phyloP scores from a whole-genome alignment of 208 protist genomes.

The Crithidia bombi region DNA sequence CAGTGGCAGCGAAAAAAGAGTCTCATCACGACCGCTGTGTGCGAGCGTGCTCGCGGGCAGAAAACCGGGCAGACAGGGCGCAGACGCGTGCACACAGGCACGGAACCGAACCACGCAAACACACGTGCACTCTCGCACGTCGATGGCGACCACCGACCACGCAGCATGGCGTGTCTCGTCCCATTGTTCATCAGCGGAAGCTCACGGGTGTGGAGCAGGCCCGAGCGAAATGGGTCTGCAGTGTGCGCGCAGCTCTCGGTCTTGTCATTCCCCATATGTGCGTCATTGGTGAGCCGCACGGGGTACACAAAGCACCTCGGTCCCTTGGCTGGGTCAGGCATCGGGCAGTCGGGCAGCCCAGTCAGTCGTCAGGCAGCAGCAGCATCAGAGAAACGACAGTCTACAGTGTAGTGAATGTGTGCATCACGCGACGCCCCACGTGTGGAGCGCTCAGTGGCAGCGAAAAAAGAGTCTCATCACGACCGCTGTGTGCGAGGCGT shows the following conservation, averaged over 20 bases:
- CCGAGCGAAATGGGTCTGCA: slow-evolving; percentile 28
- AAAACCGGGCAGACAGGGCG: no score
- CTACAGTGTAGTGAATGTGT: slow-evolving; percentile 29
- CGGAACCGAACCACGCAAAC: no score
- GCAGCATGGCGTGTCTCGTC: neutral
- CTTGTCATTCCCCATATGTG: slow-evolving; percentile 27
- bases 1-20: slow-evolving; percentile 21
- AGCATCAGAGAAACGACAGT: slow-evolving; percentile 33
- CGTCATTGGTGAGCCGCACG: slow-evolving; percentile 19
- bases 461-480: slow-evolving; percentile 14
- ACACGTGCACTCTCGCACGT: no score
- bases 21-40: slow-evolving; percentile 2
- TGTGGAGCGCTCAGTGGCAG: neutral
- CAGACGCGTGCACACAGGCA: no score
- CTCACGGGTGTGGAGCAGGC: slow-evolving; percentile 21
- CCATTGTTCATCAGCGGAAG: slow-evolving; percentile 1
- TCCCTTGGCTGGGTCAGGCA: neutral
- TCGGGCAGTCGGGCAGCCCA: neutral
- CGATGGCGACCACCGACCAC: no score
- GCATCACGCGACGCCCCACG: slow-evolving; percentile 16
- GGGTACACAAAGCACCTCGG: slow-evolving; percentile 20
- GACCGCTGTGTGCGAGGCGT: neutral
- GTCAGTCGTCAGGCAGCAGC: neutral
- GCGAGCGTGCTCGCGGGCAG: no score
- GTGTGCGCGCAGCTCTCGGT: slow-evolving; percentile 16